Evolutionary conservation across 352 stramenopile genomes (phyloP).

Genomic region (Pythium vanterpoolii): DNA sequence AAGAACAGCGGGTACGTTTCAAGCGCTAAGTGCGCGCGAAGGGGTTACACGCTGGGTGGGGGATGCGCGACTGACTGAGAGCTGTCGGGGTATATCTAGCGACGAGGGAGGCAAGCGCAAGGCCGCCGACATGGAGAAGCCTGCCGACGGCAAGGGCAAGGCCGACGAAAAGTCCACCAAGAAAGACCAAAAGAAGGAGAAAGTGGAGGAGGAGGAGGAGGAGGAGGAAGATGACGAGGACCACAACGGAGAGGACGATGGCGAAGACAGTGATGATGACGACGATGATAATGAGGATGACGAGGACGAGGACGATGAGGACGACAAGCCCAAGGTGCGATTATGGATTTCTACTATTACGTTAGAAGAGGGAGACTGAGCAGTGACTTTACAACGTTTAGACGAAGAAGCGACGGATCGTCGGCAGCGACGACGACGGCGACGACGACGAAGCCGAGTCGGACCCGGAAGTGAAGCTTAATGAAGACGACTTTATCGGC

Average conservation of each 20-base stretch:
- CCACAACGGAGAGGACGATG: conserved; percentile 35
- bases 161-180: conserved; percentile 27
- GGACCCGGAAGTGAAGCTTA: conserved; percentile 78
- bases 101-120: conserved; percentile 36
- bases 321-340: conserved; percentile 28
- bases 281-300: conserved; percentile 41
- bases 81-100: conserved; percentile 2
- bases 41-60: background rate
- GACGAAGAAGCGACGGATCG: conserved; percentile 68
- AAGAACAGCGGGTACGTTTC: conserved; percentile 17
- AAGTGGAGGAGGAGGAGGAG: conserved; percentile 48
- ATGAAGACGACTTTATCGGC: conserved; percentile 81
- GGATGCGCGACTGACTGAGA: background rate
- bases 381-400: conserved; percentile 7
- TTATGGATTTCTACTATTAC: background rate
- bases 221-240: conserved; percentile 48
- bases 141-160: conserved; percentile 39
- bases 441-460: conserved; percentile 61
- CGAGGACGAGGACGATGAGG: conserved; percentile 37
- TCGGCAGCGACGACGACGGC: conserved; percentile 48
- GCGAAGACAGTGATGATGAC: conserved; percentile 29
- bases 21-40: background rate
- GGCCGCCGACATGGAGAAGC: conserved; percentile 27
- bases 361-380: background rate
- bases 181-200: conserved; percentile 46